phyloP scores from a whole-genome alignment of 805 yeast genomes.

The Candida tibetensis region DNA sequence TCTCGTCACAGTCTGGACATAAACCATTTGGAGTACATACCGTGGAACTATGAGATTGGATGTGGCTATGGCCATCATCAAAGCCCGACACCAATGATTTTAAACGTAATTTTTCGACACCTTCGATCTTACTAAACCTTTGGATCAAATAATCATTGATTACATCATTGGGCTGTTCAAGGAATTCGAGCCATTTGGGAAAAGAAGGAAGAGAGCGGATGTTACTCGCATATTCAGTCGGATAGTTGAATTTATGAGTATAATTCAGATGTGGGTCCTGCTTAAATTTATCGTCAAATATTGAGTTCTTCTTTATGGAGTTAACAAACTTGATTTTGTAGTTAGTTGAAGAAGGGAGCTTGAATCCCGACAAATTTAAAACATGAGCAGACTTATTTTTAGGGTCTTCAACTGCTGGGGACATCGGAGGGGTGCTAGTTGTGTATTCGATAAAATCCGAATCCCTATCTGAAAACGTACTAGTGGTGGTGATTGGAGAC shows the following conservation, averaged over 20 bases:
- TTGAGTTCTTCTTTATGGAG: slow-evolving; percentile 32
- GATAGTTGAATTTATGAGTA: slow-evolving; percentile 9
- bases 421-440: slow-evolving; percentile 6
- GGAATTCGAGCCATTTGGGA: slow-evolving; percentile 35
- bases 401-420: slow-evolving; percentile 1
- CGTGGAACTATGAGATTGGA: slow-evolving; percentile 10
- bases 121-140: slow-evolving; percentile 39
- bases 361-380: slow-evolving; percentile 35
- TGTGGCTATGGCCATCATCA: slow-evolving; percentile 1
- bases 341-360: slow-evolving; percentile 40
- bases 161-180: slow-evolving; percentile 17
- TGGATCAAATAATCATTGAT: slow-evolving; percentile 24
- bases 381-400: background rate
- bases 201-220: slow-evolving; percentile 10
- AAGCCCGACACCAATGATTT: slow-evolving; percentile 10
- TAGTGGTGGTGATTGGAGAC: slow-evolving; percentile 4
- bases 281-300: slow-evolving; percentile 7
- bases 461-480: slow-evolving; percentile 8
- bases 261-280: slow-evolving; percentile 3
- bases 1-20: slow-evolving; percentile 43
- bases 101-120: slow-evolving; percentile 36
- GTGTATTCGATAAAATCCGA: slow-evolving; percentile 8
- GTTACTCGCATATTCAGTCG: slow-evolving; percentile 3
- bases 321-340: slow-evolving; percentile 33
- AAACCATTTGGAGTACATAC: slow-evolving; percentile 40